Percentiles rank a stretch among this genome's conserved stretches.
Evolutionary conservation across 441 rosid species (phyloP).

Genomic region (Daphne laureola): DNA sequence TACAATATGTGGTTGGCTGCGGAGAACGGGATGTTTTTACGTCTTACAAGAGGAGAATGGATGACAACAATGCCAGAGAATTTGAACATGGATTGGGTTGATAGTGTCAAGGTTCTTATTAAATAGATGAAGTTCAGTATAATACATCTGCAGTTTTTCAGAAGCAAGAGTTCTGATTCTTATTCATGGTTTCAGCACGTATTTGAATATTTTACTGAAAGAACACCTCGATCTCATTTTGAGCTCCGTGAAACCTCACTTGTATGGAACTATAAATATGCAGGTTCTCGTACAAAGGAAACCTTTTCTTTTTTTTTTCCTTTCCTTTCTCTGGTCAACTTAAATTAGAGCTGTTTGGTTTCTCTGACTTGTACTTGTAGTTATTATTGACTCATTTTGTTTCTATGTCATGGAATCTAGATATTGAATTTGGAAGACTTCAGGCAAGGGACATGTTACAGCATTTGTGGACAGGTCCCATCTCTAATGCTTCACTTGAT

Average conservation of each 20-base stretch:
- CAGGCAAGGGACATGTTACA: constrained; percentile 85
- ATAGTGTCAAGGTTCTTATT: constrained; percentile 55
- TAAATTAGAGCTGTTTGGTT: constrained; percentile 4
- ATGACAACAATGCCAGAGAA: constrained; percentile 88
- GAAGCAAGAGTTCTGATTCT: constrained; percentile 25
- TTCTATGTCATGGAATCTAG: constrained; percentile 19
- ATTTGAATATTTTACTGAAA: constrained; percentile 72
- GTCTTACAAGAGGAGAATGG: constrained; percentile 57
- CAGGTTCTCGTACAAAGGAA: constrained; percentile 32
- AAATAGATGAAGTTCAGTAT: constrained; percentile 5
- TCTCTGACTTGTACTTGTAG: not conserved
- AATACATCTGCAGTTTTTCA: constrained; percentile 11
- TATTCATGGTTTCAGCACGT: constrained; percentile 61
- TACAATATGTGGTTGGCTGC: constrained; percentile 79
- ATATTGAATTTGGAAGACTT: constrained; percentile 71
- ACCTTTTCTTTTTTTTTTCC: not conserved
- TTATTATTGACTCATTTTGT: constrained; percentile 6
- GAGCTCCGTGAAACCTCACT: constrained; percentile 74
- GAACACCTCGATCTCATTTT: constrained; percentile 74
- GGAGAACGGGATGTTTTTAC: constrained; percentile 79
- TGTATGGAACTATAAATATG: constrained; percentile 79
- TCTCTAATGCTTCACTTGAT: constrained; percentile 75
- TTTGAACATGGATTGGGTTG: constrained; percentile 81
- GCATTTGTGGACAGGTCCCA: constrained; percentile 87
- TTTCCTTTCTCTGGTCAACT: not conserved